These are phyloP conservation scores for Thermothielavioides terrestris DNA, from an alignment of 495 filamentous ascomycete species.

Conservation along the genomic window DNA sequence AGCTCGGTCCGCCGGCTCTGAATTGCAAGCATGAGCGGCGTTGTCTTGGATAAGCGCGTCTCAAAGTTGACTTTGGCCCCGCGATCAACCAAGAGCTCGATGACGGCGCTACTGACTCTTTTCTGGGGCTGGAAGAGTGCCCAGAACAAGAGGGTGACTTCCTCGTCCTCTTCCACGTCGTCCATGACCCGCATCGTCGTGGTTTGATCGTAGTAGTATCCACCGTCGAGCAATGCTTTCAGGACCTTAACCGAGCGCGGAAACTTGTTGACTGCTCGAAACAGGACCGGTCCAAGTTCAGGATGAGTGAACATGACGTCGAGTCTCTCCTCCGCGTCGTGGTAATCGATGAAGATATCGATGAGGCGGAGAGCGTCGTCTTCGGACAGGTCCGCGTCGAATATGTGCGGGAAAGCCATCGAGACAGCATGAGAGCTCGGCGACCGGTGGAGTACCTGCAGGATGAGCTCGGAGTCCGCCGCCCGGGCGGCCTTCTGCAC, in stretches of 20 bases:
- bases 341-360: conserved; percentile 34
- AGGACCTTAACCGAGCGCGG: conserved; percentile 37
- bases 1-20: conserved; percentile 34
- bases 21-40: conserved; percentile 43
- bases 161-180: conserved; percentile 33
- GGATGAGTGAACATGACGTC: conserved; percentile 32
- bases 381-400: conserved; percentile 30
- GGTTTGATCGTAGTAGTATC: conserved; percentile 40
- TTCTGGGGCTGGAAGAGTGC: conserved; percentile 42
- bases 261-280: conserved; percentile 35
- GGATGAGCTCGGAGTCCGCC: conserved; percentile 32
- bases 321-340: conserved; percentile 31
- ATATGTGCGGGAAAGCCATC: conserved; percentile 36
- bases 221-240: conserved; percentile 34
- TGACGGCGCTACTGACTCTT: conserved; percentile 36
- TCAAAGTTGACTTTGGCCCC: conserved; percentile 42
- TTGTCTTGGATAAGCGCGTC: conserved; percentile 33
- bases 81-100: conserved; percentile 34
- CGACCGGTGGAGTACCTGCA: conserved; percentile 28
- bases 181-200: conserved; percentile 26
- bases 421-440: conserved; percentile 33
- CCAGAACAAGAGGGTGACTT: conserved; percentile 40
- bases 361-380: conserved; percentile 30
- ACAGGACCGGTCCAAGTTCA: conserved; percentile 29
- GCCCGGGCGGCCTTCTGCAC: conserved; percentile 34